A percentile compares a stretch with the other conserved stretches of the same genome.
These are phyloP conservation scores for Paraglomus occultum DNA, from an alignment of 192 early-diverging fungal species.

Conservation along the genomic window DNA sequence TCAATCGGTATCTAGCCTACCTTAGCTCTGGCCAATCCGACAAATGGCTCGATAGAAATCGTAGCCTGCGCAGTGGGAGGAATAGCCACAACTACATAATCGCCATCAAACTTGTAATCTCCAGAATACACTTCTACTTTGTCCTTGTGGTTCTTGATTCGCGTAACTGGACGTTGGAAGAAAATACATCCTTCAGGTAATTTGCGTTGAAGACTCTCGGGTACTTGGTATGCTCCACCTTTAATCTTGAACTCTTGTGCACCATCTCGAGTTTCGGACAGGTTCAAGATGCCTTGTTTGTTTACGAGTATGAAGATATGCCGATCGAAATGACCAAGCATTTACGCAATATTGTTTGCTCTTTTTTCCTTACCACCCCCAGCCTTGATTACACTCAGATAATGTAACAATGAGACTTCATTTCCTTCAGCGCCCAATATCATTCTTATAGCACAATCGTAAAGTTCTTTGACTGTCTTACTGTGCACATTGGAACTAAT, in stretches of 20 bases:
- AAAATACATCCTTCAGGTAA: not conserved
- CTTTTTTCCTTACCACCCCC: no score
- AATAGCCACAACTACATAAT: conserved; percentile 25
- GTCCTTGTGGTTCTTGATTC: not conserved
- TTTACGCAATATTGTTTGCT: not conserved
- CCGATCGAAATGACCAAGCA: not conserved
- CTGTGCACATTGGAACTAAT: conserved; percentile 1
- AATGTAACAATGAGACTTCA: conserved; percentile 21
- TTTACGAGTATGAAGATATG: not conserved
- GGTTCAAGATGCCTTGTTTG: not conserved
- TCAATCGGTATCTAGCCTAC: not conserved
- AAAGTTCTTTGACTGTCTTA: conserved; percentile 10
- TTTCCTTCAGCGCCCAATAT: conserved; percentile 22
- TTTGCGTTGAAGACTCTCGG: not conserved
- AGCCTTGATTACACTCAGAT: conserved; percentile 3
- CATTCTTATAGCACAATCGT: conserved; percentile 15
- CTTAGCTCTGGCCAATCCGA: conserved; percentile 18
- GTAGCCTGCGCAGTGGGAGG: conserved; percentile 12
- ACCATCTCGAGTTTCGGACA: conserved; percentile 11
- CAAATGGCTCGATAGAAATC: conserved; percentile 9
- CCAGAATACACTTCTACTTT: conserved; percentile 11
- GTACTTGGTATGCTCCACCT: conserved; percentile 1
- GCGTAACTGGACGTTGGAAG: not conserved
- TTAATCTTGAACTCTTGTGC: conserved; percentile 26
- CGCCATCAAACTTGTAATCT: not conserved